Conservation (phyloP, 371 early-diverging fungal genomes). For the Parasitella parasitica region DNA sequence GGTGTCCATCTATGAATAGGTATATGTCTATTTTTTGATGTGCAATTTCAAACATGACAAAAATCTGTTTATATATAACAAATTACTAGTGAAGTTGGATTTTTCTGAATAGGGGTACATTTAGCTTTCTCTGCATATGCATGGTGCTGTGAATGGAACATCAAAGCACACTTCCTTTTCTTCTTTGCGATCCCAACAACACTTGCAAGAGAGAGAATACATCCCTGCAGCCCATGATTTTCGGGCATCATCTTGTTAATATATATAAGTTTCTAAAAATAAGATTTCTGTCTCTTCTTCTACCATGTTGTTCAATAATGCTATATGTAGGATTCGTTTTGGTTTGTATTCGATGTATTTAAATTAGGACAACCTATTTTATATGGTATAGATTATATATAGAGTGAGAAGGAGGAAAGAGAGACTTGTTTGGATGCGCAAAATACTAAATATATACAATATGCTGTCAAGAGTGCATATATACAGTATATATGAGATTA, state of each 20-base stretch:
- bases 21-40: not conserved
- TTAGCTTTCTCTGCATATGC: not conserved
- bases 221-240: not conserved
- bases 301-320: too few species aligned
- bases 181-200: not conserved
- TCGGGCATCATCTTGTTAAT: not conserved
- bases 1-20: not conserved
- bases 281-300: not conserved
- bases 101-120: conserved; percentile 1
- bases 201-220: not conserved
- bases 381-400: not conserved
- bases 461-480: too few species aligned
- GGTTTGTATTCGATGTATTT: too few species aligned
- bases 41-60: not conserved
- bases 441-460: too few species aligned
- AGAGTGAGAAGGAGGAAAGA: too few species aligned
- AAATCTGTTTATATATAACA: not conserved
- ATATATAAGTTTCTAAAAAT: not conserved
- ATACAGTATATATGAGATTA: too few species aligned
- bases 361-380: not conserved
- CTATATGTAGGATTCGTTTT: too few species aligned
- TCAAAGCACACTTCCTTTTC: not conserved
- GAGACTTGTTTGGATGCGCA: too few species aligned
- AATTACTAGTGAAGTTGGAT: not conserved
- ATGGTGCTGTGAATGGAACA: not conserved